These are phyloP conservation scores for Pseudogymnoascus sp. DNA, from an alignment of 2,329 filamentous ascomycete species.

Conservation along the genomic window DNA sequence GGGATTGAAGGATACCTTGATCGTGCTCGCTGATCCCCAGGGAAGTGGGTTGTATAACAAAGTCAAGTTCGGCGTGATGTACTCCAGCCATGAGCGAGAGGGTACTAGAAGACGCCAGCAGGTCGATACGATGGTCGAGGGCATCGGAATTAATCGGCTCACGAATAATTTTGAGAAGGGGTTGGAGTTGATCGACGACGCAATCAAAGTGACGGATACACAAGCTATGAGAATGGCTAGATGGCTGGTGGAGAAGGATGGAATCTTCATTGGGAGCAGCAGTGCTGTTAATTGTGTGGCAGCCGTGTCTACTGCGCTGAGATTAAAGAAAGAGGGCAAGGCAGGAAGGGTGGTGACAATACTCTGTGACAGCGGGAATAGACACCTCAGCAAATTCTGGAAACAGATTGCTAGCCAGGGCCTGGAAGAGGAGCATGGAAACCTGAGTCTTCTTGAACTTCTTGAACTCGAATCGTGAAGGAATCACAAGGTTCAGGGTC, in stretches of 20 bases:
- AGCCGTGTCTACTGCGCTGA: constrained; percentile 60
- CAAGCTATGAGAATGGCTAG: constrained; percentile 92
- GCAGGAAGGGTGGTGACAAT: constrained; percentile 65
- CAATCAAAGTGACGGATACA: constrained; percentile 77
- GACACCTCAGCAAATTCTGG: constrained; percentile 83
- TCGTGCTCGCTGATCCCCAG: constrained; percentile 89
- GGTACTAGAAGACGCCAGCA: constrained; percentile 83
- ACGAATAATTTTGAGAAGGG: constrained; percentile 90
- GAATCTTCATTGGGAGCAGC: constrained; percentile 88
- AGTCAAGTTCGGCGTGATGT: constrained; percentile 92
- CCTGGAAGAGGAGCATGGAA: constrained; percentile 50
- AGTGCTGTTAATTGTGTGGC: constrained; percentile 95
- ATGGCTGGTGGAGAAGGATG: constrained; percentile 92
- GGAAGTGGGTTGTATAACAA: constrained; percentile 91
- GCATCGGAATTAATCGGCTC: constrained; percentile 90
- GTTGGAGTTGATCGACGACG: constrained; percentile 79
- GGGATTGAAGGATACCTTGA: constrained; percentile 32
- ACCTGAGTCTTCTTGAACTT: constrained; percentile 42
- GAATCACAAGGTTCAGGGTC: not conserved
- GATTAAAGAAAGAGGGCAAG: constrained; percentile 54
- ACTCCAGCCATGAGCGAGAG: constrained; percentile 79
- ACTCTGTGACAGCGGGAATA: constrained; percentile 75
- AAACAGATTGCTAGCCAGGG: constrained; percentile 63
- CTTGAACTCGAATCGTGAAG: constrained; percentile 29
- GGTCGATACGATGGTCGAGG: constrained; percentile 93